Evolutionary conservation across 176 grass and related monocot genomes (phyloP).

Genomic region (Sorghum bicolor): DNA sequence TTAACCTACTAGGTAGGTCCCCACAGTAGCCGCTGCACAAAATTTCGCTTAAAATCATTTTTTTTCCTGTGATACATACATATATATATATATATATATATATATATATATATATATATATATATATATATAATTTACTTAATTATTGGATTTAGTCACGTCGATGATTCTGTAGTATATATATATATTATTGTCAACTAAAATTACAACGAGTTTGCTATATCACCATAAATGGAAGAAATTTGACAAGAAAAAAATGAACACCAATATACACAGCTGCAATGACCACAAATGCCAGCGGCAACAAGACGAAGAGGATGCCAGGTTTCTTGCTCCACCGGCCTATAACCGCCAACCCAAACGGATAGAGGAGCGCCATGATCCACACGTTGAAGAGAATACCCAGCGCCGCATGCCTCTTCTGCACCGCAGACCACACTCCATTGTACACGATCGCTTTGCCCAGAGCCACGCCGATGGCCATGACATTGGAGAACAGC

Average conservation of each 20-base stretch:
- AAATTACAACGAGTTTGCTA: not conserved
- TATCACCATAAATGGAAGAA: not conserved
- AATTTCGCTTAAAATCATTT: no score
- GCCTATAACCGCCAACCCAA: not conserved
- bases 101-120: no score
- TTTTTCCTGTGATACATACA: no score
- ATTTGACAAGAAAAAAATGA: not conserved
- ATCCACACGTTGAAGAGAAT: slow-evolving; percentile 16
- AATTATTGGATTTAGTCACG: no score
- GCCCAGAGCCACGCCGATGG: slow-evolving; percentile 7
- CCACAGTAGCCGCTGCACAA: no score
- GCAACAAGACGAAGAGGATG: slow-evolving; percentile 4
- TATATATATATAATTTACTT: no score
- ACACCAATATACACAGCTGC: not conserved
- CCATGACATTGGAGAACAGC: not conserved
- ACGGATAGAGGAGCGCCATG: not conserved
- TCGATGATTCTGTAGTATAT: no score
- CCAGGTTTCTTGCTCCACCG: not conserved
- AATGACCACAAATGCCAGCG: not conserved
- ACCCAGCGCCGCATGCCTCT: not conserved
- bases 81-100: no score
- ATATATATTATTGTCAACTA: not conserved
- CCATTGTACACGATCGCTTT: not conserved
- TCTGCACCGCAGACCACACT: not conserved
- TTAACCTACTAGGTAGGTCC: no score